Conservation (phyloP, 2,329 filamentous ascomycete species). For the Elsinoe batatas region DNA sequence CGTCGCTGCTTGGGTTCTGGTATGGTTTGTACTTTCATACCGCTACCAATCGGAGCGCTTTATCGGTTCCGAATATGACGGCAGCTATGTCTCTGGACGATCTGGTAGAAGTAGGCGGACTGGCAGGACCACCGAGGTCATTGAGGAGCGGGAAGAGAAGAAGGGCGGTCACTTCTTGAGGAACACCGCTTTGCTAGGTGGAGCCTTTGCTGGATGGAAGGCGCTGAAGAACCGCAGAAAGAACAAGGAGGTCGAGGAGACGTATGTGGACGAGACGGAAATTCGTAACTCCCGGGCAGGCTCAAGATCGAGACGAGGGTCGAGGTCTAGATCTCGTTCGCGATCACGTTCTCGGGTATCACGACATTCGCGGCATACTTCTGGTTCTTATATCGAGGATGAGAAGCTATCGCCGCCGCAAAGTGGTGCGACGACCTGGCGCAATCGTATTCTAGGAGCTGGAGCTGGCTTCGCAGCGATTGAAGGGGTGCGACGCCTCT, state of each 20-base stretch:
- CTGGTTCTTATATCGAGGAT: conserved; percentile 21
- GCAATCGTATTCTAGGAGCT: conserved; percentile 36
- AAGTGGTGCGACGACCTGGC: conserved; percentile 31
- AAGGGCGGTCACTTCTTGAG: conserved; percentile 15
- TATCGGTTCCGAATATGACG: conserved; percentile 24
- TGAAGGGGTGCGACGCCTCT: conserved; percentile 40
- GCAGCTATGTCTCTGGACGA: conserved; percentile 15
- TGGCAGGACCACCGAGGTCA: conserved; percentile 14
- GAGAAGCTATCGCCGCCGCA: conserved; percentile 32
- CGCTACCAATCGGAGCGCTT: conserved; percentile 25
- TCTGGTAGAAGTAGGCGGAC: conserved; percentile 6
- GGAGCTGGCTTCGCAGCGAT: conserved; percentile 35
- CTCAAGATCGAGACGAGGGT: conserved; percentile 28
- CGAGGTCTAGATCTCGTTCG: conserved; percentile 5
- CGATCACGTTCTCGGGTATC: conserved; percentile 1
- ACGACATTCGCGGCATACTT: conserved; percentile 14
- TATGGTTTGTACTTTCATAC: conserved; percentile 15
- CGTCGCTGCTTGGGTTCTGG: conserved; percentile 27
- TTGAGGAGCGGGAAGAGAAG: conserved; percentile 15
- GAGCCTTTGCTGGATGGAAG: conserved; percentile 46
- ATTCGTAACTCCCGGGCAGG: conserved; percentile 14
- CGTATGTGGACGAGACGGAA: conserved; percentile 38
- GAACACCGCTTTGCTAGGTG: conserved; percentile 29
- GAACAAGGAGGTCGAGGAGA: conserved; percentile 24
- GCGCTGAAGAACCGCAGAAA: conserved; percentile 29